Conservation (phyloP, 176 grass and related monocot genomes). For the Typha latifolia region DNA sequence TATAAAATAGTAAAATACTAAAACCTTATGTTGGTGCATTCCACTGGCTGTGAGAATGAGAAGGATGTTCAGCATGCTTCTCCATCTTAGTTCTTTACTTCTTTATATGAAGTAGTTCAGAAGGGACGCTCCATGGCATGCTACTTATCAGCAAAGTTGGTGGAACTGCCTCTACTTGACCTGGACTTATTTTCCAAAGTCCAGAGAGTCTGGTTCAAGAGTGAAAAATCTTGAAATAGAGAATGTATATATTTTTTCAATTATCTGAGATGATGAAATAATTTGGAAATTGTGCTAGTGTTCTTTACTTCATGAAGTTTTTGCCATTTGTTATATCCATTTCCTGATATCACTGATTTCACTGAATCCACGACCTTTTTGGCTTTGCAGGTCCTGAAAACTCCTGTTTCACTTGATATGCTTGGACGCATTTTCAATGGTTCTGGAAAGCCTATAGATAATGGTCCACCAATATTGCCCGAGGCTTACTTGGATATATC, state of each 20-base stretch:
- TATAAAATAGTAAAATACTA: not conserved
- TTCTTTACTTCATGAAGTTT: not conserved
- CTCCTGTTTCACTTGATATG: slow-evolving; percentile 97
- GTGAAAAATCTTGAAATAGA: not conserved
- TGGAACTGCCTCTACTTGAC: not conserved
- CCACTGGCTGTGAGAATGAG: too few relatives aligned
- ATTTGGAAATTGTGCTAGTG: not conserved
- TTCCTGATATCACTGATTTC: not conserved
- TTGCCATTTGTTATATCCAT: slow-evolving; percentile 4
- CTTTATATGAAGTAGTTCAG: too few relatives aligned
- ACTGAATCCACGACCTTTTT: not conserved
- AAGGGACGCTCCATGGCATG: too few relatives aligned
- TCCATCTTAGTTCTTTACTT: too few relatives aligned
- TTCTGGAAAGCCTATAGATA: slow-evolving; percentile 98
- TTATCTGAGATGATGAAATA: not conserved
- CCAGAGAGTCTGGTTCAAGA: not conserved
- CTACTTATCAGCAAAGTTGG: not conserved
- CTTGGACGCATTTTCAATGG: slow-evolving; percentile 99
- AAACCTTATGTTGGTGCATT: too few relatives aligned
- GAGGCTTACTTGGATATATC: slow-evolving; percentile 99
- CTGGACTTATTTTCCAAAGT: not conserved
- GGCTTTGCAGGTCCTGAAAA: slow-evolving; percentile 75
- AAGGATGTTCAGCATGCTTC: too few relatives aligned
- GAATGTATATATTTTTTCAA: not conserved
- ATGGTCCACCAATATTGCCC: slow-evolving; percentile 82